Evolutionary conservation across 305 asterid genomes (phyloP).

Genomic region (Fraxinus sp.): DNA sequence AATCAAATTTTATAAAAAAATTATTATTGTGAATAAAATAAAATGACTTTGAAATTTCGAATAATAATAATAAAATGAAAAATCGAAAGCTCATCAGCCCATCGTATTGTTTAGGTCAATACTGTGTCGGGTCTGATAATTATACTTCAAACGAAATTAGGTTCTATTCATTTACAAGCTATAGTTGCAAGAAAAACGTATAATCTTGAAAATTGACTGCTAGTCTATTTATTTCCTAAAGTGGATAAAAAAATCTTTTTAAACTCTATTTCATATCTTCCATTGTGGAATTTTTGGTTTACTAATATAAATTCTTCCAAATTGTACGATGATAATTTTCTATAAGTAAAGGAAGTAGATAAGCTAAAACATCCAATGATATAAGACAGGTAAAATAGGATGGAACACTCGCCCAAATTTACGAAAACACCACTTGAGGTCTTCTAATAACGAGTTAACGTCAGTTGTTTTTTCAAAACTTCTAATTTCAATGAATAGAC

Average conservation of each 20-base stretch:
- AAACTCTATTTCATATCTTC: background rate
- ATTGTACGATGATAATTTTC: background rate
- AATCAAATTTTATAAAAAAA: background rate
- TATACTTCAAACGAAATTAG: too few relatives aligned
- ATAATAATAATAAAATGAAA: too few relatives aligned
- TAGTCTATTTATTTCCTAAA: background rate
- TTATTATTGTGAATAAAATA: too few relatives aligned
- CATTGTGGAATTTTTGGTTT: background rate
- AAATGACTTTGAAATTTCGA: too few relatives aligned
- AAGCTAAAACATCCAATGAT: background rate
- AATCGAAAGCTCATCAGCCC: too few relatives aligned
- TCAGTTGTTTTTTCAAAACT: too few relatives aligned
- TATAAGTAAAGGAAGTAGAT: background rate
- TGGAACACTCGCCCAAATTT: too few relatives aligned
- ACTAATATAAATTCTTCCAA: too few relatives aligned
- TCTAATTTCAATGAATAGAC: background rate
- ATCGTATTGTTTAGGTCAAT: too few relatives aligned
- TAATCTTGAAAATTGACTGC: background rate
- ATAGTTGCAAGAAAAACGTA: too few relatives aligned
- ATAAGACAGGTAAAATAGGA: background rate
- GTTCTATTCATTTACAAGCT: too few relatives aligned
- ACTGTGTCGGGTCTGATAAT: too few relatives aligned
- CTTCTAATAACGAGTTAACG: background rate
- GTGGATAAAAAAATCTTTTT: background rate
- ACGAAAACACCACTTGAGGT: background rate